Evolutionary conservation across 2,329 filamentous ascomycete genomes (phyloP), one percentile per base, ranked within the genome.

Genomic region (Orbilia quercus): DNA sequence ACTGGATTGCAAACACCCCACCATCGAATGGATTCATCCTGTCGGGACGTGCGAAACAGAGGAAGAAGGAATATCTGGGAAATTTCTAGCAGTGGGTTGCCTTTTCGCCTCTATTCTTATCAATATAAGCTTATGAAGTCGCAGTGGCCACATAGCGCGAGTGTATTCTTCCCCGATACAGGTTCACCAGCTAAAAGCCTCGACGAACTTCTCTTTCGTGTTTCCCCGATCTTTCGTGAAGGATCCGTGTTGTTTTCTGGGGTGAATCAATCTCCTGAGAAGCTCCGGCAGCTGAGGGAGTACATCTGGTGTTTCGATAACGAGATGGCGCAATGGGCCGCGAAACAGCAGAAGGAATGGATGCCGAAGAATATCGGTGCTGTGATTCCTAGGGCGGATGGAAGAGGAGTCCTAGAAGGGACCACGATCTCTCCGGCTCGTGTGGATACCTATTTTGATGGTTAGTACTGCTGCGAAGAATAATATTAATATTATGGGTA

Each of bases 201-300:
- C 2, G 55, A 60, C 36, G 20, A 34, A 7, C 42, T 60, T 14
- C 42, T 60, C 14, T 47, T 34, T n/a, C 55, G 55, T 22, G 55
- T 60, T n/a, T 31, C 55, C 6, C 55, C 55, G 14, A 47, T 60
- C 16, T 60, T 60, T 28, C 55, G 55, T 22, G 42, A 60, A 48
- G 42, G 42, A 2, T 47, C 55, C n/a, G 28, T 28, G 6, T 11
- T 60, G 6, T 60, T 60, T 12, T 14, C n/a, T 14, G 23, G 16
- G 11, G 23, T 28, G 9, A 14, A 11, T 12, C 23, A n/a, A 38
- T 18, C 55, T 7, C n/a, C 20, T 1, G 16, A 11, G 9, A 47
- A 25, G n/a, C n/a, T 60, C 23, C 55, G 42, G 42, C 42, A 48
- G 28, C 16, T 60, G 7, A 47, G 42, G 23, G 55, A 60, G 36